Evolutionary conservation across 805 yeast species (phyloP), one percentile per base, ranked within the genome.

Genomic region (Clavispora fructus): DNA sequence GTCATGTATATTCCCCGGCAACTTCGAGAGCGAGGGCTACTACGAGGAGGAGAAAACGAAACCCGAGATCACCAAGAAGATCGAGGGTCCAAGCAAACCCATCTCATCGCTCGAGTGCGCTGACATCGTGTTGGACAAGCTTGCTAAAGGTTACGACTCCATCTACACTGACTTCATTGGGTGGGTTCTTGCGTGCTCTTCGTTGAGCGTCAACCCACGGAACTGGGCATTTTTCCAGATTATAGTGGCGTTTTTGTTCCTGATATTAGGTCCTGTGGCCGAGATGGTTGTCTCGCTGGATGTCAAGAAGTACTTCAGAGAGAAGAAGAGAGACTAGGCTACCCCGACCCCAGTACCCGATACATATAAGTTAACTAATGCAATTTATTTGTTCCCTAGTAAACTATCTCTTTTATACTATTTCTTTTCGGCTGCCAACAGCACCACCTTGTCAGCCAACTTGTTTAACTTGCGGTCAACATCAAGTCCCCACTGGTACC

Each of bases 21-120:
- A 89, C 60, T 90, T 92, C 64, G 78, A 74, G 41, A 83, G 95
- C 52, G 98, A 91, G 63, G 99, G 99, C 0, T 94, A 65, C 59
- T 77, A 68, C 3, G 81, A 82, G 48, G 99, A 94, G 63, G 85
- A 91, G 60, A 65, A 67, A 46, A 85, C 95, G 2, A 94, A 94
- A 62, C 98, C 99, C 0, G 77, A 73, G 9, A 87, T 94, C 46
- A 90, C 97, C 1, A 79, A 74, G 52, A 66, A 65, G 29, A 88
- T 94, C 30, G 99, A 94, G 64, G 99, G 98, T 1, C 75, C 95
- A 1, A 85, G 95, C 5, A 62, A 58, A 5, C 81, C 97, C 1
- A 83, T 88, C 8, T 57, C 82, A 1, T 83, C 86, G 8, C 82
- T 77, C 14, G 70, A 71, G 39, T 89, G 95, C 58, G 84, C 92